Base-by-base conservation (phyloP, 2,329 filamentous ascomycete species). In the Tolypocladium capitatum region DNA sequence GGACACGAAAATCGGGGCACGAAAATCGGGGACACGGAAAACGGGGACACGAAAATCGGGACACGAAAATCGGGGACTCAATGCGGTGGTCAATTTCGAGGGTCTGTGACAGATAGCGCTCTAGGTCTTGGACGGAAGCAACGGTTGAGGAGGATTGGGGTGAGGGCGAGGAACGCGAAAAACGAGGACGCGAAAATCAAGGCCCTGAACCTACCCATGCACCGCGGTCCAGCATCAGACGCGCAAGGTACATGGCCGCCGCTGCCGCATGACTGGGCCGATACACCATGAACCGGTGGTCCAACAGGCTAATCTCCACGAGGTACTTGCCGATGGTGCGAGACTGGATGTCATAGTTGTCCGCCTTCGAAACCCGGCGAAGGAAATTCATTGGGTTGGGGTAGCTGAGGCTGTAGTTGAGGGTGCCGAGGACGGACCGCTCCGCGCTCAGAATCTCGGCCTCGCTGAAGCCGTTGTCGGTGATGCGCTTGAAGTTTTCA, bases 351-450 rank as follows among this genome's bases (percentile, higher is more conserved):
- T 98, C 91, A 70, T 98, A 98, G 74, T 94, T 92, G 71, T 98
- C 94, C 61, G 92, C 94, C 75, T 98, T 98, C 52, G 91, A 97
- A 68, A 98, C 95, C 56, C 94, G 86, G 55, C 92, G 87, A 51
- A 98, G 80, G 73, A 98, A 98, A 77, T 98, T 98, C 92, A 98
- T 98, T 21, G 92, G 92, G 69, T 98, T 98, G 48, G 92, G 92
- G 63, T 96, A 98, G 73, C 90, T 96, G 54, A 98, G 81, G 64
- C 98, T 91, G 66, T 96, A 98, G 71, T 96, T 84, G 52, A 98
- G 78, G 6, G 89, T 89, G 55, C 81, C 80, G 46, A 98, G 82
- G 55, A 98, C 83, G 64, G 94, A 95, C 56, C 92, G 86, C 69
- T 98, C 92, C n/a, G 92, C 92, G 61, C 87, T 91, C 35, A 98